Base-by-base conservation (phyloP, 2,329 filamentous ascomycete genomes). In the Diaporthe sp. region DNA sequence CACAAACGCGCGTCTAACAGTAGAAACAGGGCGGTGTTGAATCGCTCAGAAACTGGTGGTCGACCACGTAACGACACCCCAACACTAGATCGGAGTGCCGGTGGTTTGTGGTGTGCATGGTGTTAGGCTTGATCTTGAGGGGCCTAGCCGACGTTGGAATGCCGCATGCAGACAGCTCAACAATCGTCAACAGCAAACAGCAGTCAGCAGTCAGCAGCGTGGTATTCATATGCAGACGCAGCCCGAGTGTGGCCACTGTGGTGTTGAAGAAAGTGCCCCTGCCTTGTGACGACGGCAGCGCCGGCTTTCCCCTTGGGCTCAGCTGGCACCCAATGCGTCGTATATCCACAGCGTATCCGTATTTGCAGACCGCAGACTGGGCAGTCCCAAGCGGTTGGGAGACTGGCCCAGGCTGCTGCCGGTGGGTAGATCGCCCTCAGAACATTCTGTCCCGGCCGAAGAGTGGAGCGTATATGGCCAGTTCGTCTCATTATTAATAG, bases 301-400 rank as follows among this genome's bases (percentile, higher is more conserved):
- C 65, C 65, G 65, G 65, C 46, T 53, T 10, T 44, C 12, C 17
- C 49, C 34, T 53, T 42, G 46, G 65, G 46, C 49, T 42, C 65
- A 55, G 49, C 49, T 55, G 46, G 65, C 65, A 70, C 34, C 65
- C 46, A 70, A 39, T 55, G 65, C 65, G 51, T 34, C 65, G 65
- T 70, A 55, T 70, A 70, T 34, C 65, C 65, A 55, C 65, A 53
- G n/a, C 65, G 65, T 55, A 70, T 70, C 65, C 65, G 65, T 70
- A 55, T 42, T 70, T 53, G 25, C 65, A 70, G 65, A 70, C 65
- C 65, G 65, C 49, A 70, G 65, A 22, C 46, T 51, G 65, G 65
- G 46, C 65, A 39, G 31, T 68, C 53, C 65, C 65, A 70, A 22
- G 65, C 65, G 15, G 65, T 55, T 70, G 65, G 65, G 65, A 70